Conservation (phyloP, 257 asterid genomes). For the Solanum arcanum region DNA sequence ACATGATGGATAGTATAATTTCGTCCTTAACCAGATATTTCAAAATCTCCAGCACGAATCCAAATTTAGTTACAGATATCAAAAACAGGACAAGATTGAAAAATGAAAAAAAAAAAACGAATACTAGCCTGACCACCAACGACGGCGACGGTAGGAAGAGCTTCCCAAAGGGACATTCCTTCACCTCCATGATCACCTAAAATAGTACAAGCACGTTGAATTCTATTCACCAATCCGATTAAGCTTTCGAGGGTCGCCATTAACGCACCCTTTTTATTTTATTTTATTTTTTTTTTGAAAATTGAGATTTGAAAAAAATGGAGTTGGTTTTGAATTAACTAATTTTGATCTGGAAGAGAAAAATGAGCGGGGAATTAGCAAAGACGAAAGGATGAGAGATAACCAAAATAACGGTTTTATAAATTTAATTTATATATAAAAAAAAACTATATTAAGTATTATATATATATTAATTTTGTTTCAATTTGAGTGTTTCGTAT, state of each 20-base stretch:
- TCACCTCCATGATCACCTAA: slow-evolving; percentile 99
- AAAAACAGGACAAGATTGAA: too few relatives aligned
- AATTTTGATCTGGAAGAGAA: background rate
- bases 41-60: background rate
- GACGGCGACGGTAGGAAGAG: slow-evolving; percentile 97
- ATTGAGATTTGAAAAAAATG: background rate
- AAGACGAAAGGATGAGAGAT: background rate
- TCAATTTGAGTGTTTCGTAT: background rate
- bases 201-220: slow-evolving; percentile 93
- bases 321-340: background rate
- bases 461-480: background rate
- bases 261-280: background rate
- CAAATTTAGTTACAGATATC: too few relatives aligned
- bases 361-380: background rate
- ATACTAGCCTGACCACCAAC: slow-evolving; percentile 91
- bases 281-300: background rate
- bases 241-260: slow-evolving; percentile 96
- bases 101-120: background rate
- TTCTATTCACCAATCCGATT: slow-evolving; percentile 84
- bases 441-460: background rate
- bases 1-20: too few relatives aligned
- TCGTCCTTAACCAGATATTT: background rate
- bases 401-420: background rate
- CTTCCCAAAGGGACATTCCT: slow-evolving; percentile 97
- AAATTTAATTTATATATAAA: background rate